Evolutionary conservation across 78 protist species (phyloP).

Genomic region (Monosiga brevicollis): DNA sequence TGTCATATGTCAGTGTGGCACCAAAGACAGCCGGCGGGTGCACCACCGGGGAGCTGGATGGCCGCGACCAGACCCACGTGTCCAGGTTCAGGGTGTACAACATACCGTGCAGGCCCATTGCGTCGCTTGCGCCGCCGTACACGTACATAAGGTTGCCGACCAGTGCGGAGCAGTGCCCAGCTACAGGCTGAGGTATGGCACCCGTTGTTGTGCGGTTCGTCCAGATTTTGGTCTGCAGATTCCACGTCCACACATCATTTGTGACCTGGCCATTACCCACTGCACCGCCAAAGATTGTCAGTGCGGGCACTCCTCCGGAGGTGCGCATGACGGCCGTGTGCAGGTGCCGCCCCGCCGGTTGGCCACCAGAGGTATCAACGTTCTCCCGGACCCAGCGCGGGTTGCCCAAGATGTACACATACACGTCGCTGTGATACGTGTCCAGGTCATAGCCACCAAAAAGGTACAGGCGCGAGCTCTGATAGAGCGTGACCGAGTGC

Average conservation of each 20-base stretch:
- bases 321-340: background rate
- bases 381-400: background rate
- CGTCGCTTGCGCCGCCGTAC: background rate
- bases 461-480: background rate
- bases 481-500: too few relatives aligned
- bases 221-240: background rate
- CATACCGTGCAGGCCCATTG: background rate
- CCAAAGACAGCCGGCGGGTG: background rate
- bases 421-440: background rate
- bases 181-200: background rate
- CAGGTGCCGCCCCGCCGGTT: background rate
- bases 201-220: background rate
- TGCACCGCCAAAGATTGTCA: background rate
- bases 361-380: background rate
- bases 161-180: background rate
- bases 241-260: background rate
- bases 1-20: background rate
- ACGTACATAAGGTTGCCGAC: background rate
- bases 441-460: background rate
- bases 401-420: background rate
- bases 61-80: background rate
- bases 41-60: background rate
- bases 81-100: background rate
- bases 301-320: too few relatives aligned
- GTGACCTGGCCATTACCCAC: background rate